Conservation (phyloP, 2,329 filamentous ascomycete species). For the Cercospora canescens region DNA sequence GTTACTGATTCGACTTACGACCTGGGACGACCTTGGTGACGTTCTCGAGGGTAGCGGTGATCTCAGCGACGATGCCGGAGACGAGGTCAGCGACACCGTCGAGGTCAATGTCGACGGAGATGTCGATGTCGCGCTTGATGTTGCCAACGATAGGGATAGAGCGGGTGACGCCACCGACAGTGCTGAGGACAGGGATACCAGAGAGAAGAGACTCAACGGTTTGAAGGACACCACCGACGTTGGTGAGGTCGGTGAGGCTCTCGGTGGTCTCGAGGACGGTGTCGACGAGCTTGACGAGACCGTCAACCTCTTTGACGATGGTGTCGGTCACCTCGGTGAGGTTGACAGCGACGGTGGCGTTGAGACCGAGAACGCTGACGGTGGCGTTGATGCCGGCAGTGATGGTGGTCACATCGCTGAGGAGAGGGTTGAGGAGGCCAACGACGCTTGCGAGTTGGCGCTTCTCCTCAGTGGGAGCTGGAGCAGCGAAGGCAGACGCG, state of each 20-base stretch:
- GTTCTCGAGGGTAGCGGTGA: slow-evolving; percentile 14
- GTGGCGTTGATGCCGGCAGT: slow-evolving; percentile 15
- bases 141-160: slow-evolving; percentile 1
- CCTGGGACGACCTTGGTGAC: slow-evolving; percentile 14
- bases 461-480: slow-evolving; percentile 16
- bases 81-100: slow-evolving; percentile 13
- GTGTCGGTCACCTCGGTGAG: slow-evolving; percentile 2
- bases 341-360: slow-evolving; percentile 10
- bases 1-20: slow-evolving; percentile 9
- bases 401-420: slow-evolving; percentile 10
- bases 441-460: slow-evolving; percentile 15
- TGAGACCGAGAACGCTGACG: slow-evolving; percentile 4
- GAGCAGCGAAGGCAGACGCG: slow-evolving; percentile 19
- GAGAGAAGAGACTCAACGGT: neutral
- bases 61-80: slow-evolving; percentile 13
- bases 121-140: slow-evolving; percentile 7
- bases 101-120: slow-evolving; percentile 2
- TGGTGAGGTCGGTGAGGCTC: neutral
- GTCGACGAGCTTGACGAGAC: slow-evolving; percentile 3
- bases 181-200: neutral
- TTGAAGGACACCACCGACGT: slow-evolving; percentile 3
- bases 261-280: neutral
- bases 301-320: slow-evolving; percentile 5
- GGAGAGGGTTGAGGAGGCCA: slow-evolving; percentile 13
- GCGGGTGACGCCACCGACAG: neutral